phyloP scores from a whole-genome alignment of 805 yeast genomes.

The Kluyveromyces lactis region DNA sequence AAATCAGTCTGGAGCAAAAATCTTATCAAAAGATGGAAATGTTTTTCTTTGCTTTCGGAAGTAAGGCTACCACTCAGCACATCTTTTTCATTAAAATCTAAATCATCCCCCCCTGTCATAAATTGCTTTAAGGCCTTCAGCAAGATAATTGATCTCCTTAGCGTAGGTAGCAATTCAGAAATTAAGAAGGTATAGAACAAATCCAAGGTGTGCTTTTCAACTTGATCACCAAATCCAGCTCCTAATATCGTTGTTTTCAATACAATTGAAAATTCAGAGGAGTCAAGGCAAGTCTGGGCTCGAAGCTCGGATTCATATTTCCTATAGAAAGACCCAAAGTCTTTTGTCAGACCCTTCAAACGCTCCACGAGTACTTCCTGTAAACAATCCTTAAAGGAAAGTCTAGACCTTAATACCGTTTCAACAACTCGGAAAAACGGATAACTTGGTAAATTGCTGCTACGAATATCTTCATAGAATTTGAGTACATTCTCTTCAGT shows the following conservation, averaged over 20 bases:
- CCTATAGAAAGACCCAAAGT: background rate
- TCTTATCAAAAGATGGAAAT: background rate
- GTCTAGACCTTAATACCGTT: conserved; percentile 13
- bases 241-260: background rate
- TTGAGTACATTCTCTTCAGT: background rate
- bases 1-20: conserved; percentile 1
- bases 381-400: conserved; percentile 13
- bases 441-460: conserved; percentile 17
- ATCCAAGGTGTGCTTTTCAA: background rate
- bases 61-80: conserved; percentile 10
- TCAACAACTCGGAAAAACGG: conserved; percentile 25
- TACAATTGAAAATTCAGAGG: background rate
- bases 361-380: conserved; percentile 11
- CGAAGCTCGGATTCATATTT: background rate
- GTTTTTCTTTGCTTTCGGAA: background rate
- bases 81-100: conserved; percentile 18
- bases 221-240: background rate
- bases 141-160: conserved; percentile 27
- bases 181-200: conserved; percentile 13
- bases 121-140: conserved; percentile 25
- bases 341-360: background rate
- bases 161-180: conserved; percentile 19
- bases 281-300: background rate
- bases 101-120: conserved; percentile 19
- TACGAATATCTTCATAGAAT: background rate